Percentiles rank a stretch among this genome's conserved stretches.
Evolutionary conservation across 495 filamentous ascomycete genomes (phyloP).

Genomic region (Penicillium lagena): DNA sequence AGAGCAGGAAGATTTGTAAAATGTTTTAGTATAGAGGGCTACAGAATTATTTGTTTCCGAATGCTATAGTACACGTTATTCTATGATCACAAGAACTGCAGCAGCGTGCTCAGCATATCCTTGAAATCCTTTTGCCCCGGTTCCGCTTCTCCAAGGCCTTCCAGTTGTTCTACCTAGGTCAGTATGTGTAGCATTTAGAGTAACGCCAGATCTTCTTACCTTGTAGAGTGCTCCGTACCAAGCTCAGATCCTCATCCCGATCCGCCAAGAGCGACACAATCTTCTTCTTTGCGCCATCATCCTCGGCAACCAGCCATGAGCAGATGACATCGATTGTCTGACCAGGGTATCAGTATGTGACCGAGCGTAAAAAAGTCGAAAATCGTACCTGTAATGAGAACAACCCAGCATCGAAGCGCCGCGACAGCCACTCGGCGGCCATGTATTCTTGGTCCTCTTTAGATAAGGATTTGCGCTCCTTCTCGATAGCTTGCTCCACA

Average conservation of each 20-base stretch:
- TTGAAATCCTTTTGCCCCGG: slow-evolving; percentile 52
- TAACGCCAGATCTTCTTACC: slow-evolving; percentile 30
- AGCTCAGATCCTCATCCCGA: slow-evolving; percentile 55
- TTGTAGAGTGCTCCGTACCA: slow-evolving; percentile 62
- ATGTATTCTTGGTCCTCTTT: slow-evolving; percentile 56
- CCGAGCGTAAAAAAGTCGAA: slow-evolving; percentile 6
- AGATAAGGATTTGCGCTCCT: slow-evolving; percentile 40
- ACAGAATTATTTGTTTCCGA: background rate
- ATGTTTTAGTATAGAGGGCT: no score
- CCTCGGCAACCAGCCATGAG: slow-evolving; percentile 91
- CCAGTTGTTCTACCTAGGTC: slow-evolving; percentile 49
- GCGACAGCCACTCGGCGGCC: slow-evolving; percentile 75
- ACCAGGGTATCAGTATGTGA: background rate
- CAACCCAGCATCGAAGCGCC: slow-evolving; percentile 78
- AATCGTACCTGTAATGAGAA: slow-evolving; percentile 64
- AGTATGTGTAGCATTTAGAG: slow-evolving; percentile 1
- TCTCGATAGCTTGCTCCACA: slow-evolving; percentile 62
- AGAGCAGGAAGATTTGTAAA: no score
- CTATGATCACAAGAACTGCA: slow-evolving; percentile 46
- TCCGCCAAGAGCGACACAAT: slow-evolving; percentile 60
- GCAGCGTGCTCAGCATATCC: slow-evolving; percentile 65
- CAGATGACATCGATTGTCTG: slow-evolving; percentile 77
- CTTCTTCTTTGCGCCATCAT: slow-evolving; percentile 66
- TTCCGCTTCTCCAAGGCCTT: slow-evolving; percentile 51
- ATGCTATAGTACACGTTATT: slow-evolving; percentile 5